These are phyloP conservation scores for Globisporangium canariense DNA, from an alignment of 352 stramenopile genomes.

Conservation along the genomic window DNA sequence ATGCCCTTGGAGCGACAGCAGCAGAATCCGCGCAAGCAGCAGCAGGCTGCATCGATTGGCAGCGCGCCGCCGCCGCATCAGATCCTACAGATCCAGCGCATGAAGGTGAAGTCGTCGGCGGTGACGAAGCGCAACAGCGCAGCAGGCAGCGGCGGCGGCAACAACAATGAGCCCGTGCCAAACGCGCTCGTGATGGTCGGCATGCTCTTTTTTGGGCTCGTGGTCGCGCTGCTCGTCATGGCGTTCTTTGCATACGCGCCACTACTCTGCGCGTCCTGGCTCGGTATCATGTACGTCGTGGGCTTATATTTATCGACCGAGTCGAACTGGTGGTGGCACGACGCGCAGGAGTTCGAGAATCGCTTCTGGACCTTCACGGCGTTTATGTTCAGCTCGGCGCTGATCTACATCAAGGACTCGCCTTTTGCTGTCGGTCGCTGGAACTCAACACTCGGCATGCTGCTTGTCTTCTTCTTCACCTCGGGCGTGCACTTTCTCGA, in stretches of 20 bases:
- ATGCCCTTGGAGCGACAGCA: conserved; percentile 20
- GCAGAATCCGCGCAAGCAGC: conserved; percentile 18
- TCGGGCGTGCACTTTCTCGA: conserved; percentile 80
- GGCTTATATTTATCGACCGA: conserved; percentile 79
- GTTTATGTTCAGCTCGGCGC: conserved; percentile 89
- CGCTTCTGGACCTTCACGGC: conserved; percentile 96
- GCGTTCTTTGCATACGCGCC: conserved; percentile 82
- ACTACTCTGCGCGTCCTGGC: conserved; percentile 73
- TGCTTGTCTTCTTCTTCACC: conserved; percentile 80
- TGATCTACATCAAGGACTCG: conserved; percentile 94
- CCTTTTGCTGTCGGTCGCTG: conserved; percentile 79
- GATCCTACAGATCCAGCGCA: conserved; percentile 42
- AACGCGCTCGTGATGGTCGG: conserved; percentile 70
- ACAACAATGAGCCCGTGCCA: conserved; percentile 34
- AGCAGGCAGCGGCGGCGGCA: conserved; percentile 5
- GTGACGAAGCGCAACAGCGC: conserved; percentile 15
- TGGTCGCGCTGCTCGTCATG: conserved; percentile 66
- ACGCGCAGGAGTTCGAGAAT: conserved; percentile 96
- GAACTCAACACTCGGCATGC: conserved; percentile 65
- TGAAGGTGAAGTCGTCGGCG: conserved; percentile 27
- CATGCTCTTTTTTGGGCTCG: conserved; percentile 61
- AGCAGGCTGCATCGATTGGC: neutral
- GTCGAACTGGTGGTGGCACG: conserved; percentile 83
- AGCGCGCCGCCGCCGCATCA: conserved; percentile 27
- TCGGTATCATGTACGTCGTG: conserved; percentile 82